Base-by-base conservation (phyloP, 768 basidiomycete genomes). In the Rossbeevera mucosa region DNA sequence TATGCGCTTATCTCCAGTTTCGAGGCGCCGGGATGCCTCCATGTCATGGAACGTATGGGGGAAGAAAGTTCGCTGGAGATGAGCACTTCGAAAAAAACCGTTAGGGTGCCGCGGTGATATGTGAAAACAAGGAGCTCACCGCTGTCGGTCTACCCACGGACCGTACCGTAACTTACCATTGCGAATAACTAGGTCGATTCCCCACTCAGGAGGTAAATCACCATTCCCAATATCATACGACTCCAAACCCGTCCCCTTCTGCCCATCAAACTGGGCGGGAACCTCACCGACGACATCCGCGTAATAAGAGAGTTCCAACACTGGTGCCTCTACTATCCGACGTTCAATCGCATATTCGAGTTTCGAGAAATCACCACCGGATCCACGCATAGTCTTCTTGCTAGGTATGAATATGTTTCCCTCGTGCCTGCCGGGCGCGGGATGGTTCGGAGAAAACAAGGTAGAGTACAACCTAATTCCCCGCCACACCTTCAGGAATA, bases 91-190 rank as follows among this genome's bases (percentile, higher is more conserved):
- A 54, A 29, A 54, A 29, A 25, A 14, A 21, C 26, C 41, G 21
- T 58, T 30, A 30, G 29, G 25, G 54, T 26, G 53, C 42, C 55
- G 4, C 41, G 52, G 44, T 31, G 21, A 25, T 20, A 11, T 44
- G 2, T 22, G 28, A 36, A 40, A 12, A 26, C 33, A 21, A 12
- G 47, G 20, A 53, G 46, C 71, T 59, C 63, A 85, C 90, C 94
- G 77, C 69, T 96, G 95, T 22, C 94, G 79, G 71, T 98, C 95
- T 21, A 94, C 88, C 95, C 95, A 98, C 4, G 95, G 95, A 5
- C 95, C 95, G 64, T 97, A 98, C 18, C 82, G 79, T 30, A 96
- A 58, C 30, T 77, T 67, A 0, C 91, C 94, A 16, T 84, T 83
- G 52, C 81, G 74, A n/a, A 97, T 74, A 16, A 85, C 78, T 16